Evolutionary conservation across 2,329 filamentous ascomycete species (phyloP).

Genomic region (Allantophomopsis cytisporea): DNA sequence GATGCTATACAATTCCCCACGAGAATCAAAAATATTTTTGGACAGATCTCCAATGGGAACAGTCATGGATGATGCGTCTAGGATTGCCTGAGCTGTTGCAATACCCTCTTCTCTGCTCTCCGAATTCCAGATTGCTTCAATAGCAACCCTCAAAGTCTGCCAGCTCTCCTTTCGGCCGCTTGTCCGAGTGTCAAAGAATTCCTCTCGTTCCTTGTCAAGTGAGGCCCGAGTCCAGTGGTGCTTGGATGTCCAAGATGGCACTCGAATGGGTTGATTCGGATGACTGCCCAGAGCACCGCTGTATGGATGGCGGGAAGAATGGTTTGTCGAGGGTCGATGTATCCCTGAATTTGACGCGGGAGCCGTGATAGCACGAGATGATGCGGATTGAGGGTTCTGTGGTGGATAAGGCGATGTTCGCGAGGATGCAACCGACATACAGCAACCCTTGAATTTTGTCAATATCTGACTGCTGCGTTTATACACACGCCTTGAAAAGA

Average conservation of each 20-base stretch:
- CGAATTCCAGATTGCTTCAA: conserved; percentile 49
- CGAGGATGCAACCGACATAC: conserved; percentile 3
- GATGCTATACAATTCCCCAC: conserved; percentile 56
- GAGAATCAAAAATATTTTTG: conserved; percentile 58
- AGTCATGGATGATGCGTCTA: conserved; percentile 66
- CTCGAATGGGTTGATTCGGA: conserved; percentile 55
- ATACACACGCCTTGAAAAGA: too few species aligned
- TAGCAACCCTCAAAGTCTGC: conserved; percentile 56
- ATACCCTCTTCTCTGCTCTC: conserved; percentile 27
- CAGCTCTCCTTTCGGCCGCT: conserved; percentile 68
- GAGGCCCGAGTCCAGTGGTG: conserved; percentile 58
- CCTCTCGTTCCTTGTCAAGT: conserved; percentile 57
- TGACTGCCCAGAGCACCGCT: conserved; percentile 39
- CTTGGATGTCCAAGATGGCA: conserved; percentile 51
- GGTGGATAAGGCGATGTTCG: conserved; percentile 2
- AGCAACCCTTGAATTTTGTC: conserved; percentile 1
- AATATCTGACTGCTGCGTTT: too few species aligned
- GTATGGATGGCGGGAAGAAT: conserved; percentile 4
- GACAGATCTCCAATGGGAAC: conserved; percentile 60
- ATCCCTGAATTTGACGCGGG: conserved; percentile 9
- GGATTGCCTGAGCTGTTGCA: conserved; percentile 63
- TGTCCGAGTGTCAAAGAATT: conserved; percentile 86
- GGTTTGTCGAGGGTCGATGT: conserved; percentile 12
- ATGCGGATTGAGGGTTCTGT: conserved; percentile 22
- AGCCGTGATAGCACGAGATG: conserved; percentile 36